Evolutionary conservation across 176 grass and related monocot species (phyloP).

Genomic region (Cenchrus americanus): DNA sequence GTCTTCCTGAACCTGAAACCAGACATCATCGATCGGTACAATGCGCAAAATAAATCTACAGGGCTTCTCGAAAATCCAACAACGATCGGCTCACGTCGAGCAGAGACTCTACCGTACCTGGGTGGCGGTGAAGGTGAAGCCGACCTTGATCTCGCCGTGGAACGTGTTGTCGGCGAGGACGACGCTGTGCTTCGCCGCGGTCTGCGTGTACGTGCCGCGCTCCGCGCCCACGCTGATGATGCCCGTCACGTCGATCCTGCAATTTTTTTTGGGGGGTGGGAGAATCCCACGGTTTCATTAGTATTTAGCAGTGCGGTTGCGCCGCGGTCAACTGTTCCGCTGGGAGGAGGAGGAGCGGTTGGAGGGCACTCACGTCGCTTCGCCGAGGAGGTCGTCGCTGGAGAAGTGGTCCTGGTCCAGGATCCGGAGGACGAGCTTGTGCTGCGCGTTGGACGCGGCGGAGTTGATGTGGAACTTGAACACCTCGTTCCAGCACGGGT

Average conservation of each 20-base stretch:
- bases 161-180: conserved; percentile 61
- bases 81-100: too few relatives aligned
- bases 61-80: too few relatives aligned
- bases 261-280: not conserved
- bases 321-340: not conserved
- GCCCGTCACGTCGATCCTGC: conserved; percentile 79
- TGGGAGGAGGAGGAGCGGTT: not conserved
- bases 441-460: conserved; percentile 47
- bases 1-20: conserved; percentile 25
- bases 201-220: conserved; percentile 47
- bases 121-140: conserved; percentile 59
- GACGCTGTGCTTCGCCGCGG: conserved; percentile 62
- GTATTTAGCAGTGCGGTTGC: not conserved
- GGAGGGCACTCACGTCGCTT: conserved; percentile 59
- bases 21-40: not conserved
- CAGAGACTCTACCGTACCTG: conserved; percentile 33
- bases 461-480: conserved; percentile 76
- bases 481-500: conserved; percentile 87
- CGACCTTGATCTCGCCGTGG: conserved; percentile 73
- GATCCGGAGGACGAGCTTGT: conserved; percentile 74
- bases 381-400: conserved; percentile 75
- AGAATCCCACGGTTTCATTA: not conserved
- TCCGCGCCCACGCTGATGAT: conserved; percentile 69
- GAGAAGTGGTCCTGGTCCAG: conserved; percentile 80
- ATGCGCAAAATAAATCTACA: not conserved